Evolutionary conservation across 176 grass and related monocot genomes (phyloP).

Genomic region (Bothriochloa decipiens): DNA sequence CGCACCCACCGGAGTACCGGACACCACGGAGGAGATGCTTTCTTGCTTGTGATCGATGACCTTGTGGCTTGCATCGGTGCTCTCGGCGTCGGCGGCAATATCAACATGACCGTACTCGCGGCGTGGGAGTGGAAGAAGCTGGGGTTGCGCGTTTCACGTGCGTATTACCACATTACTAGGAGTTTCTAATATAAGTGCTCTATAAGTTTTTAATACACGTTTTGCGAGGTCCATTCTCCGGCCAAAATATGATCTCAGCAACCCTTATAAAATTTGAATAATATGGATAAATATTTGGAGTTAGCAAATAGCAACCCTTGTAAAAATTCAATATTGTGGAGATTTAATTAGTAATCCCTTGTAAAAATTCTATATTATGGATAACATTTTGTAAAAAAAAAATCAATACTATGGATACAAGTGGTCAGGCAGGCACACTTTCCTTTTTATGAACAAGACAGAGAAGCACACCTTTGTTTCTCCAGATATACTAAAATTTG

Average conservation of each 20-base stretch:
- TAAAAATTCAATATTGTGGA: too few species aligned
- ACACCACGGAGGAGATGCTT: background rate
- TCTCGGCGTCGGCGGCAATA: constrained; percentile 17
- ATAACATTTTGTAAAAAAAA: background rate
- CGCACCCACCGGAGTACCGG: too few species aligned
- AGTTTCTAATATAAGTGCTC: background rate
- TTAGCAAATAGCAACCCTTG: too few species aligned
- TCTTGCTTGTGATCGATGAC: background rate
- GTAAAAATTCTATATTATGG: background rate
- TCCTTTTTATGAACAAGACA: background rate
- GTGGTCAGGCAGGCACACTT: background rate
- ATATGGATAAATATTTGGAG: too few species aligned
- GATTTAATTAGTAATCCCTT: too few species aligned
- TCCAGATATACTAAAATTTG: background rate
- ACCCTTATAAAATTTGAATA: background rate
- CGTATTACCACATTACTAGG: background rate
- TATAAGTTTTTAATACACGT: background rate
- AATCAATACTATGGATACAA: background rate
- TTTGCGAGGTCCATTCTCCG: background rate
- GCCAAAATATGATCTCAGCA: background rate
- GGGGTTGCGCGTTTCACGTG: background rate
- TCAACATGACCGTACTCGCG: background rate
- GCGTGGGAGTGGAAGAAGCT: background rate
- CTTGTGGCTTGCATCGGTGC: background rate
- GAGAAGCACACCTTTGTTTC: too few species aligned